Conservation (phyloP, 495 filamentous ascomycete genomes). For the Penicillium dipodomyicola region DNA sequence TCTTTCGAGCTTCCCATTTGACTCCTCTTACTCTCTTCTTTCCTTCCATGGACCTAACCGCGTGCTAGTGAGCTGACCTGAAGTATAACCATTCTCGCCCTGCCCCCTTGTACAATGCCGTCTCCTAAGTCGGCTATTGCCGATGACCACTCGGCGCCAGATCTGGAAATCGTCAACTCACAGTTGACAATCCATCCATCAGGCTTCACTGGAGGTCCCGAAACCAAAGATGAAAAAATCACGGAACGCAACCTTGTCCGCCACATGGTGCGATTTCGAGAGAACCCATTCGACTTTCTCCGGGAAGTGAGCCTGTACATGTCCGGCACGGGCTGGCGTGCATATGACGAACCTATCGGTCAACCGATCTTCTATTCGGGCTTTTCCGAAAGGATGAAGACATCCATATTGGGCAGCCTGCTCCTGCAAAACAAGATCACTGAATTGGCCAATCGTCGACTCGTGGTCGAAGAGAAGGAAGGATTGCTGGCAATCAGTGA, state of each 20-base stretch:
- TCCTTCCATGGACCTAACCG: background rate
- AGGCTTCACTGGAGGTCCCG: slow-evolving; percentile 54
- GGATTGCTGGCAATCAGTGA: slow-evolving; percentile 58
- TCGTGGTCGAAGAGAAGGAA: slow-evolving; percentile 71
- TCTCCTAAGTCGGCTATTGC: slow-evolving; percentile 33
- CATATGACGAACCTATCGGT: slow-evolving; percentile 85
- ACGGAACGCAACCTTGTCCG: slow-evolving; percentile 74
- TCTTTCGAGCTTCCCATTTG: background rate
- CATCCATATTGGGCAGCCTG: slow-evolving; percentile 66
- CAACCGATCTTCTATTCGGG: slow-evolving; percentile 92
- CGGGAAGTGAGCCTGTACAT: slow-evolving; percentile 89
- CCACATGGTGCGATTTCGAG: slow-evolving; percentile 77
- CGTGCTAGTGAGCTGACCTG: slow-evolving; percentile 9
- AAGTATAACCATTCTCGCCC: slow-evolving; percentile 9
- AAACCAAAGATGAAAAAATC: slow-evolving; percentile 38
- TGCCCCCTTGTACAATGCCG: slow-evolving; percentile 29
- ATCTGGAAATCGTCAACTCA: slow-evolving; percentile 77
- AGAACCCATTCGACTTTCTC: slow-evolving; percentile 73
- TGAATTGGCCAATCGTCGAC: slow-evolving; percentile 70
- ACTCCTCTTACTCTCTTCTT: background rate
- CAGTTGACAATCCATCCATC: slow-evolving; percentile 77
- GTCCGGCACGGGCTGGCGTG: slow-evolving; percentile 87
- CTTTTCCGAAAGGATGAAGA: slow-evolving; percentile 87
- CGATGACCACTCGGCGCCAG: slow-evolving; percentile 60
- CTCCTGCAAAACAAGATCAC: slow-evolving; percentile 71